Percentiles rank a stretch among this genome's conserved stretches.
These are phyloP conservation scores for Solanum corneliomulleri DNA, from an alignment of 257 asterid genomes.

Conservation along the genomic window DNA sequence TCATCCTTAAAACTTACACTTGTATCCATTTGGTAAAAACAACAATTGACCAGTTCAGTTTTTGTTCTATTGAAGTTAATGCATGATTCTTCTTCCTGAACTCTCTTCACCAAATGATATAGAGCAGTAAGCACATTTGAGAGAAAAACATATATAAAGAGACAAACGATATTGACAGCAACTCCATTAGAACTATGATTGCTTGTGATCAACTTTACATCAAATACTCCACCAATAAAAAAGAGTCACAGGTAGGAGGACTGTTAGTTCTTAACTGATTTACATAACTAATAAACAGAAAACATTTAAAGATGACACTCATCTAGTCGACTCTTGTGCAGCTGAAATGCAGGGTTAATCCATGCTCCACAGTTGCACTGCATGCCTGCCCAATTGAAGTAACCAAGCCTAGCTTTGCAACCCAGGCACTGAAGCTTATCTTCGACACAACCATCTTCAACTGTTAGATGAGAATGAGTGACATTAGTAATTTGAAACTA, in stretches of 20 bases:
- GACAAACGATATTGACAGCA: not conserved
- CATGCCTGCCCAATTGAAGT: slow-evolving; percentile 92
- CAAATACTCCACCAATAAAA: too few relatives aligned
- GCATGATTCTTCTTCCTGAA: not conserved
- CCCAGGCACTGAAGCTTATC: slow-evolving; percentile 76
- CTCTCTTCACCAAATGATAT: not conserved
- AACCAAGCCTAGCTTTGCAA: slow-evolving; percentile 78
- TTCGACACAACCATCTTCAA: slow-evolving; percentile 61
- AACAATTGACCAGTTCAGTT: not conserved
- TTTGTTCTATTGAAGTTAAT: not conserved
- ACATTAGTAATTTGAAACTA: slow-evolving; percentile 3
- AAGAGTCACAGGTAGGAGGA: not conserved
- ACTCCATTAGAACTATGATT: not conserved
- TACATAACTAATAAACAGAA: not conserved
- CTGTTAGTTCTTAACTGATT: not conserved
- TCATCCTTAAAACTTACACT: not conserved
- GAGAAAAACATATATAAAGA: not conserved
- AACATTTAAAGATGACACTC: slow-evolving; percentile 34
- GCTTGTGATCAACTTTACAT: not conserved
- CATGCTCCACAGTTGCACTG: slow-evolving; percentile 91
- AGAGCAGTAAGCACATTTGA: not conserved
- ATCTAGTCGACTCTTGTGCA: slow-evolving; percentile 77
- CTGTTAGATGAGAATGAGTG: slow-evolving; percentile 22
- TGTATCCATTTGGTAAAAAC: not conserved
- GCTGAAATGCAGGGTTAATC: slow-evolving; percentile 93